Percentiles rank a stretch among this genome's conserved stretches.
phyloP scores from a whole-genome alignment of 352 stramenopile genomes.

The Pythium sp. region DNA sequence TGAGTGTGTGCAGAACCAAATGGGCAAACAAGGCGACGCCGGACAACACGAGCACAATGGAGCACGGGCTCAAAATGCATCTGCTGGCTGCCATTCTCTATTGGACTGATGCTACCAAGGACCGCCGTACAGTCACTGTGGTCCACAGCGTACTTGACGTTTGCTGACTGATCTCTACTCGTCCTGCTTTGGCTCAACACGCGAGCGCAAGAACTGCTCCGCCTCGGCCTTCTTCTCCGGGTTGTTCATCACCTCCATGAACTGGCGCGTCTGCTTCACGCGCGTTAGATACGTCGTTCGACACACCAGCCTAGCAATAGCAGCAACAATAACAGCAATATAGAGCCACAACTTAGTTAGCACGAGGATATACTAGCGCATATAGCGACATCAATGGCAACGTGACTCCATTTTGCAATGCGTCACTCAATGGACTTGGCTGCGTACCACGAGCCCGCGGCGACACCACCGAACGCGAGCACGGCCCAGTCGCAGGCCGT shows the following conservation, averaged over 20 bases:
- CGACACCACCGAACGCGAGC: constrained; percentile 55
- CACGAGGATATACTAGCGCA: background rate
- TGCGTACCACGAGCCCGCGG: constrained; percentile 48
- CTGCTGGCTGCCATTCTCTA: background rate
- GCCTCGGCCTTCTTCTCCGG: constrained; percentile 63
- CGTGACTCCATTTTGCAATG: background rate
- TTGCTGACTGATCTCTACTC: background rate
- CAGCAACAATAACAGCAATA: background rate
- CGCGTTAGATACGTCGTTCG: constrained; percentile 46
- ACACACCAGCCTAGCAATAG: constrained; percentile 51
- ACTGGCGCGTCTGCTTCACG: constrained; percentile 61
- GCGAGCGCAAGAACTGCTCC: constrained; percentile 72
- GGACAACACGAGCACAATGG: background rate
- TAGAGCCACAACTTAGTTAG: background rate
- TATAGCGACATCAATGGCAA: background rate
- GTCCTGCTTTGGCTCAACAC: constrained; percentile 40
- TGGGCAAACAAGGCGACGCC: too few relatives aligned
- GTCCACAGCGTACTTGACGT: background rate
- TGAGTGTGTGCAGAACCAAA: too few relatives aligned
- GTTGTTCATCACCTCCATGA: constrained; percentile 87
- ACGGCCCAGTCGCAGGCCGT: constrained; percentile 67
- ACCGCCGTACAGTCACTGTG: background rate
- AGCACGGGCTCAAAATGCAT: background rate
- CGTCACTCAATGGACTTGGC: background rate
- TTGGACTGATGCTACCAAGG: background rate